Conservation (phyloP, 75 land plant genomes). For the Chamaecyparis obtusa region DNA sequence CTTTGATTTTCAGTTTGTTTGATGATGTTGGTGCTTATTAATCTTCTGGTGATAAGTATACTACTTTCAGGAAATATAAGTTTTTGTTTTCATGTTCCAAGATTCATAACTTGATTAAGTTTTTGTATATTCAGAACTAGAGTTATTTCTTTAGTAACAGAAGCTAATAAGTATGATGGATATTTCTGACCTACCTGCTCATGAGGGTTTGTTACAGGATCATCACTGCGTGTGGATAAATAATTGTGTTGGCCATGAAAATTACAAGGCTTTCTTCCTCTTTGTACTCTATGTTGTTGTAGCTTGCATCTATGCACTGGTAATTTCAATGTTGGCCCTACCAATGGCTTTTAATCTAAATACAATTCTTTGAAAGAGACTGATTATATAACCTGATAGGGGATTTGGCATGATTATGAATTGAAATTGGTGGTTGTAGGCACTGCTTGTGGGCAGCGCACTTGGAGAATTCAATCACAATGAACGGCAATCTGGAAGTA, state of each 20-base stretch:
- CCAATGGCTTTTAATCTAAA: not conserved
- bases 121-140: not conserved
- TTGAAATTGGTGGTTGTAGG: constrained; percentile 29
- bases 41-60: not conserved
- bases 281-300: constrained; percentile 78
- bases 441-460: constrained; percentile 60
- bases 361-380: not conserved
- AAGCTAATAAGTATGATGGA: not conserved
- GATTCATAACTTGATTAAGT: not conserved
- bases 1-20: constrained; percentile 13
- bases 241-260: constrained; percentile 97
- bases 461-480: constrained; percentile 33
- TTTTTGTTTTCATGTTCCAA: not conserved
- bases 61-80: not conserved
- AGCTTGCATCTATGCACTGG: constrained; percentile 83
- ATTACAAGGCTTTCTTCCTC: constrained; percentile 94
- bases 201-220: constrained; percentile 50
- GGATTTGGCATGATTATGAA: not conserved
- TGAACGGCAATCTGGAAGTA: constrained; percentile 35
- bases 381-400: not conserved
- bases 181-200: not conserved
- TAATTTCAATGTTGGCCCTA: constrained; percentile 27
- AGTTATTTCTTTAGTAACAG: not conserved
- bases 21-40: constrained; percentile 4
- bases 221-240: constrained; percentile 99